These are phyloP conservation scores for Apiospora hydei DNA, from an alignment of 2,329 filamentous ascomycete genomes.

Conservation along the genomic window DNA sequence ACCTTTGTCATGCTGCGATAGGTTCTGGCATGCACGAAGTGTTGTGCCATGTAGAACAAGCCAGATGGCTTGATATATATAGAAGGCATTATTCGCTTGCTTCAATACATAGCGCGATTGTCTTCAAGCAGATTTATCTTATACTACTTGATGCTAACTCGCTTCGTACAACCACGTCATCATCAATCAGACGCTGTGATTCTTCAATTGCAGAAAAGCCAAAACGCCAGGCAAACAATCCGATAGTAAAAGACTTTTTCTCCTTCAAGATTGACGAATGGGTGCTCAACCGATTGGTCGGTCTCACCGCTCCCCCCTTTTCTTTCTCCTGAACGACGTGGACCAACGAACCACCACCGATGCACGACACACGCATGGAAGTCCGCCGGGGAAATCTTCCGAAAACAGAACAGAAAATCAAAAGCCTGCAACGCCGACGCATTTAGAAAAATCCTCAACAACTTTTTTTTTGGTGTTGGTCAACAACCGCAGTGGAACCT, in stretches of 20 bases:
- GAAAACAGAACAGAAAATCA: background rate
- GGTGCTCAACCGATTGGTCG: background rate
- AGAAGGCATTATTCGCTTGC: background rate
- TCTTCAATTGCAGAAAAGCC: background rate
- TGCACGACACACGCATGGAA: background rate
- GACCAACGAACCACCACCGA: background rate
- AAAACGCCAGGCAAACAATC: background rate
- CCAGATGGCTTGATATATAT: background rate
- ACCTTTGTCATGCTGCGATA: background rate
- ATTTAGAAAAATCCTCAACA: background rate
- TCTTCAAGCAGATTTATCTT: background rate
- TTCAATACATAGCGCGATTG: background rate
- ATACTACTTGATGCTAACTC: constrained; percentile 19
- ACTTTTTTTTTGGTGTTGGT: background rate
- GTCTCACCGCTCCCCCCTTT: background rate
- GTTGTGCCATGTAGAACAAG: background rate
- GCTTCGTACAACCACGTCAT: constrained; percentile 18
- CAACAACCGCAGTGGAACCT: constrained; percentile 11
- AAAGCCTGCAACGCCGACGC: constrained; percentile 14
- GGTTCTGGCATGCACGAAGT: background rate
- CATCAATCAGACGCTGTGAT: background rate
- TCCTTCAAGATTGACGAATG: background rate
- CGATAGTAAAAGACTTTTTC: background rate
- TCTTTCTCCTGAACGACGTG: background rate
- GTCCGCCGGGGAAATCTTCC: background rate